Percentiles rank a stretch among this genome's conserved stretches.
Evolutionary conservation across 2,329 filamentous ascomycete genomes (phyloP).

Genomic region (Calonectria henricotiae): DNA sequence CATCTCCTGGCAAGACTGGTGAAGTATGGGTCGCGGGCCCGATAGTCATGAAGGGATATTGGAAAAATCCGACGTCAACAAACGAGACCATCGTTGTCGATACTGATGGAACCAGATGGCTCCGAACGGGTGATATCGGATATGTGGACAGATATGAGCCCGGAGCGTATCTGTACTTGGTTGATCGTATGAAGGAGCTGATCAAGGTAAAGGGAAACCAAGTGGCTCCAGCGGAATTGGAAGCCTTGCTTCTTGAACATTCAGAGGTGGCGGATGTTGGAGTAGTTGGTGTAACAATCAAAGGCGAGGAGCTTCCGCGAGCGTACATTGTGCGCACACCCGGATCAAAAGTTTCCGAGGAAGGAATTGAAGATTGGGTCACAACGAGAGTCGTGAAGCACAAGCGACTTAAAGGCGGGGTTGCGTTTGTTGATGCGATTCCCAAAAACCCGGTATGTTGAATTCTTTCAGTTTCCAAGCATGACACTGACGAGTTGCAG

Average conservation of each 20-base stretch:
- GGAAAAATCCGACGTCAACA: constrained; percentile 79
- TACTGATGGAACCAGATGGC: constrained; percentile 72
- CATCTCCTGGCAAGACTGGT: constrained; percentile 68
- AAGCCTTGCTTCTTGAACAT: constrained; percentile 80
- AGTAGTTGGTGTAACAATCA: constrained; percentile 66
- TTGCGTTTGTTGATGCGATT: constrained; percentile 76
- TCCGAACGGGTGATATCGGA: constrained; percentile 83
- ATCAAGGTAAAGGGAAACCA: constrained; percentile 80
- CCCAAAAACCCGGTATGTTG: constrained; percentile 75
- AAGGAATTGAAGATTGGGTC: constrained; percentile 70
- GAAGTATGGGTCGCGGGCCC: constrained; percentile 83
- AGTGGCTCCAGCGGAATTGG: constrained; percentile 84
- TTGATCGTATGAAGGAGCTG: constrained; percentile 79
- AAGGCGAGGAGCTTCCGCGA: constrained; percentile 72
- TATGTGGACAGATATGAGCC: constrained; percentile 73
- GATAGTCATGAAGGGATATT: constrained; percentile 85
- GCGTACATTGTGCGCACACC: constrained; percentile 72
- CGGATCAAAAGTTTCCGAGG: constrained; percentile 61
- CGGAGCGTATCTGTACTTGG: constrained; percentile 70
- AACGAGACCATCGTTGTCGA: constrained; percentile 68
- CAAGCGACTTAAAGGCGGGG: constrained; percentile 75
- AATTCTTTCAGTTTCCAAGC: too few species aligned
- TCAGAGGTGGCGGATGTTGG: constrained; percentile 79
- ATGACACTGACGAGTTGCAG: constrained; percentile 13
- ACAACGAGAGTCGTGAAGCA: constrained; percentile 76